Evolutionary conservation across 2,329 filamentous ascomycete species (phyloP).

Genomic region (Herpotrichia juniperi): DNA sequence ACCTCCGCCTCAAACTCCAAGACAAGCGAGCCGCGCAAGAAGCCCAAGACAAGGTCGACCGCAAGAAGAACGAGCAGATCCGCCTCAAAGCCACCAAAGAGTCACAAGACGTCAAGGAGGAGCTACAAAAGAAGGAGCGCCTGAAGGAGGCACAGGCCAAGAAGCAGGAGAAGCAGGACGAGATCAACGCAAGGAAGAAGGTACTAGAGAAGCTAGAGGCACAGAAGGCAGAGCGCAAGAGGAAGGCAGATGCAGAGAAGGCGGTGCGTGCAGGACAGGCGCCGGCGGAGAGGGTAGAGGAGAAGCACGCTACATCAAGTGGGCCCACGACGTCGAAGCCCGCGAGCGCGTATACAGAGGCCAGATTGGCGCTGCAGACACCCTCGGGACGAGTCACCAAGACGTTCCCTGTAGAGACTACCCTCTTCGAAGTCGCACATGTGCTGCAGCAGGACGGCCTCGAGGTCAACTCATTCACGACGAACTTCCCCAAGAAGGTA

Average conservation of each 20-base stretch:
- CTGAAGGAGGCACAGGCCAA: conserved; percentile 90
- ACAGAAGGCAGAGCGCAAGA: conserved; percentile 86
- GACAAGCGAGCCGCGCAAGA: conserved; percentile 74
- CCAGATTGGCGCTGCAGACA: conserved; percentile 82
- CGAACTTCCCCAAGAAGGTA: conserved; percentile 85
- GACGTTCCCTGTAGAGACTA: conserved; percentile 86
- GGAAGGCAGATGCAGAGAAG: conserved; percentile 85
- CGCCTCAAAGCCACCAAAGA: conserved; percentile 90
- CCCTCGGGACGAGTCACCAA: conserved; percentile 79
- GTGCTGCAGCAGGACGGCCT: conserved; percentile 74
- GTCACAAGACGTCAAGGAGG: conserved; percentile 86
- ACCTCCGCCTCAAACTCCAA: conserved; percentile 73
- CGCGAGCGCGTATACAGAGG: conserved; percentile 76
- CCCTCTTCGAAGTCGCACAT: conserved; percentile 88
- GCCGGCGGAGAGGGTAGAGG: conserved; percentile 56
- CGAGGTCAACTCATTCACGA: conserved; percentile 76
- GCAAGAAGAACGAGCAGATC: conserved; percentile 84
- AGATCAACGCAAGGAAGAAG: conserved; percentile 82
- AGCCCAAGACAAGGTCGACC: conserved; percentile 77
- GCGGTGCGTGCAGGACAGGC: conserved; percentile 80
- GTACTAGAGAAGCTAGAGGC: conserved; percentile 94
- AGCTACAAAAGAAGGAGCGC: conserved; percentile 84
- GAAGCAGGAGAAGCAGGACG: conserved; percentile 84
- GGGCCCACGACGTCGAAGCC: conserved; percentile 63
- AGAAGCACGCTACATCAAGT: conserved; percentile 52